phyloP scores from a whole-genome alignment of 2,329 filamentous ascomycete species.

The Bimuria novae-zelandiae region DNA sequence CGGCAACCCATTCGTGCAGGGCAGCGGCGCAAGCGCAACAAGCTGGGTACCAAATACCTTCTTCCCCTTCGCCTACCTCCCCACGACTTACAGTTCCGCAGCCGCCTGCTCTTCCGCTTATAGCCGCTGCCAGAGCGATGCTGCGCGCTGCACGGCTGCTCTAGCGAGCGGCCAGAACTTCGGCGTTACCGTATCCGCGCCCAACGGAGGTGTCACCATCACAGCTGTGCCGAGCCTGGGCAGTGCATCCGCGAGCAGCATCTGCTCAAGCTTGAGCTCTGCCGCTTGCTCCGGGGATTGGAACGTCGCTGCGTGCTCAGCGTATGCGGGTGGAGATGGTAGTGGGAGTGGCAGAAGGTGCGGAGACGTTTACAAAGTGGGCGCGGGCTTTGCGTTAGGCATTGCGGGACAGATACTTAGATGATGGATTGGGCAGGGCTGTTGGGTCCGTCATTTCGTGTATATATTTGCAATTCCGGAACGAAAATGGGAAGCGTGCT shows the following conservation, averaged over 20 bases:
- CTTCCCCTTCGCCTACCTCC: constrained; percentile 59
- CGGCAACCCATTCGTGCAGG: constrained; percentile 26
- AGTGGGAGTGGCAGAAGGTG: constrained; percentile 20
- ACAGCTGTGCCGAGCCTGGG: constrained; percentile 47
- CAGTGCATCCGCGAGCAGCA: constrained; percentile 28
- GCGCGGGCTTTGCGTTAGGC: constrained; percentile 43
- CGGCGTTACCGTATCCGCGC: constrained; percentile 57
- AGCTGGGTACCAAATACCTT: constrained; percentile 51
- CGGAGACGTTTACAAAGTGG: constrained; percentile 26
- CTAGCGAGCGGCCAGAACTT: constrained; percentile 53
- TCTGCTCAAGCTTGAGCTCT: constrained; percentile 47
- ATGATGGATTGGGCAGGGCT: constrained; percentile 2
- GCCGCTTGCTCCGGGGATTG: constrained; percentile 54
- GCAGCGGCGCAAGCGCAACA: constrained; percentile 37
- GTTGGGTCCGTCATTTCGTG: not conserved
- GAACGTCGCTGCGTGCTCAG: constrained; percentile 52
- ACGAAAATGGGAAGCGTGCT: not conserved
- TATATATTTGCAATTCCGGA: not conserved
- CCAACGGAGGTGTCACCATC: constrained; percentile 57
- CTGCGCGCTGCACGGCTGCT: constrained; percentile 45
- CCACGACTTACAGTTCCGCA: constrained; percentile 58
- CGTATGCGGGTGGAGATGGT: constrained; percentile 48
- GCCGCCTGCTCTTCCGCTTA: constrained; percentile 60
- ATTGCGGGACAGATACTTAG: constrained; percentile 47
- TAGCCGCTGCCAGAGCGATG: constrained; percentile 56